A percentile compares a stretch with the other conserved stretches of the same genome.
Conservation (phyloP, 2,329 filamentous ascomycete genomes). For the Chaetothyriales sp. region DNA sequence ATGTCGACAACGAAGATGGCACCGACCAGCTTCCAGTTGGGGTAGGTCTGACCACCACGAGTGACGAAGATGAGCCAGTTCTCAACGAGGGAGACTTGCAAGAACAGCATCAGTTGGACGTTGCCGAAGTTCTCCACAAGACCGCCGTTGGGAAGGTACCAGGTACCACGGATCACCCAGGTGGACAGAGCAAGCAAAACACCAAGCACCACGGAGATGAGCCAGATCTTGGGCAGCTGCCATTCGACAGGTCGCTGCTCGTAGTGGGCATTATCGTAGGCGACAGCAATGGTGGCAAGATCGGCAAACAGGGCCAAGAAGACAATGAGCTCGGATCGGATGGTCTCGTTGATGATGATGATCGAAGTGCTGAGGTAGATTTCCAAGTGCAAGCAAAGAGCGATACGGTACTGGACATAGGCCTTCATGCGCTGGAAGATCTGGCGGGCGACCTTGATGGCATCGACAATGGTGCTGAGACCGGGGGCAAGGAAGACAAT, state of each 20-base stretch:
- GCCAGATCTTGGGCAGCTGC: conserved; percentile 70
- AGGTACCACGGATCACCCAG: conserved; percentile 56
- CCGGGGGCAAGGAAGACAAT: conserved; percentile 62
- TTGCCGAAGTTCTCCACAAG: conserved; percentile 61
- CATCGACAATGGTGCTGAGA: conserved; percentile 55
- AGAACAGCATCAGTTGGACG: conserved; percentile 68
- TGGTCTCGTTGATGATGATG: conserved; percentile 66
- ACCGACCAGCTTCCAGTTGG: conserved; percentile 56
- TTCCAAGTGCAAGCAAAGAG: conserved; percentile 57
- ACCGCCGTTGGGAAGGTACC: conserved; percentile 56
- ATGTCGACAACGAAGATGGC: conserved; percentile 59
- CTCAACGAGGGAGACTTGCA: conserved; percentile 80
- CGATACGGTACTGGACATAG: conserved; percentile 64
- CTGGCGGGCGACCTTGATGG: conserved; percentile 59
- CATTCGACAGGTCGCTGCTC: conserved; percentile 62
- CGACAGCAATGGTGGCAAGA: conserved; percentile 62
- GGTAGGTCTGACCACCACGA: conserved; percentile 61
- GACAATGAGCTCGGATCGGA: conserved; percentile 57
- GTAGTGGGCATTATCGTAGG: conserved; percentile 65
- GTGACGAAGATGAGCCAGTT: conserved; percentile 98
- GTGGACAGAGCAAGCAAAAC: conserved; percentile 52
- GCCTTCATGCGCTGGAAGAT: conserved; percentile 69
- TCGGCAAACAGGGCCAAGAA: conserved; percentile 69
- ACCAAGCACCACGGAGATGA: conserved; percentile 56
- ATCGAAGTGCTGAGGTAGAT: conserved; percentile 64